These are phyloP conservation scores for Trichocomaceae sp. DNA, from an alignment of 2,329 filamentous ascomycete genomes.

Conservation along the genomic window DNA sequence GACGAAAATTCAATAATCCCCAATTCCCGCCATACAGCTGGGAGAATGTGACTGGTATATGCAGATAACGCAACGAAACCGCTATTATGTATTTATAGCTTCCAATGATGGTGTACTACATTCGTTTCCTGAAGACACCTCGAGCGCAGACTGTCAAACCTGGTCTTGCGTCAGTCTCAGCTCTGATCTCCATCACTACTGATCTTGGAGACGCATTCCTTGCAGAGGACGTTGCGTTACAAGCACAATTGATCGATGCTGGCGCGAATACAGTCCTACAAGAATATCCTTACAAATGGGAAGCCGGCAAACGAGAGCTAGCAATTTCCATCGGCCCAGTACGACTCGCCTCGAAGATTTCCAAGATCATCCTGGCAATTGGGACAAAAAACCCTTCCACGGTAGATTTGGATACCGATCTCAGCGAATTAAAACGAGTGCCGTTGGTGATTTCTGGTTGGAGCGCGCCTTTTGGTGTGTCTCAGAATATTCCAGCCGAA, in stretches of 20 bases:
- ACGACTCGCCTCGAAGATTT: conserved; percentile 17
- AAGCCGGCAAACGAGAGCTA: conserved; percentile 30
- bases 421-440: conserved; percentile 20
- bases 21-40: neutral
- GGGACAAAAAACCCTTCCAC: conserved; percentile 11
- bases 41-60: neutral
- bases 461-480: conserved; percentile 43
- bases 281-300: conserved; percentile 25
- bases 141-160: conserved; percentile 38
- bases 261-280: conserved; percentile 16
- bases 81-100: neutral
- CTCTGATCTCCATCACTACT: conserved; percentile 59
- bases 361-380: conserved; percentile 25
- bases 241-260: conserved; percentile 20
- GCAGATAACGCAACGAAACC: neutral
- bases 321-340: conserved; percentile 26
- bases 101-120: conserved; percentile 50
- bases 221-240: conserved; percentile 34
- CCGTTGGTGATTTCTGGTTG: conserved; percentile 52
- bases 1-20: neutral
- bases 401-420: conserved; percentile 15
- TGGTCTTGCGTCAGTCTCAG: conserved; percentile 39
- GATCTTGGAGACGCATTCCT: conserved; percentile 62
- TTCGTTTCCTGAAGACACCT: conserved; percentile 63
- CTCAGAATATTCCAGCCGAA: conserved; percentile 38